Conservation (phyloP, 352 stramenopile genomes). For the Phytophthora fragariaefolia region DNA sequence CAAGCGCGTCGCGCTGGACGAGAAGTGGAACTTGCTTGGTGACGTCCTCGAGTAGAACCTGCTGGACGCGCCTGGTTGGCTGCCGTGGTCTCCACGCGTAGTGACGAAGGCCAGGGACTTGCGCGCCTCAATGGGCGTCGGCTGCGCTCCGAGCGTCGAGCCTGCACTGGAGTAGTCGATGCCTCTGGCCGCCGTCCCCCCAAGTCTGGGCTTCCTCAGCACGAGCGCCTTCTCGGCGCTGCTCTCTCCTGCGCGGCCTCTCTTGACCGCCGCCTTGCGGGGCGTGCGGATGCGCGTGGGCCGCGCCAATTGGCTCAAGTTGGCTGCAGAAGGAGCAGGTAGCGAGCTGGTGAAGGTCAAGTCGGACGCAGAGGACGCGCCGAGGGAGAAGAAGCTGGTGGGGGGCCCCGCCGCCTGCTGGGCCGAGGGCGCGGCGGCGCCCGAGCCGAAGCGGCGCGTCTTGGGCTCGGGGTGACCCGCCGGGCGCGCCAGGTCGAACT, state of each 20-base stretch:
- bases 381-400: conserved; percentile 27
- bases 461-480: conserved; percentile 16
- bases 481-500: conserved; percentile 49
- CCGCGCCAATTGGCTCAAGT: conserved; percentile 52
- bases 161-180: conserved; percentile 27
- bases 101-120: conserved; percentile 32
- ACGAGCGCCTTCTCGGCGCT: conserved; percentile 59
- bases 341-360: conserved; percentile 38
- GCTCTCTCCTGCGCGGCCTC: conserved; percentile 49
- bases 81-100: conserved; percentile 17
- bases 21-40: conserved; percentile 63
- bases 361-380: background rate
- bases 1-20: conserved; percentile 43
- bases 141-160: conserved; percentile 14
- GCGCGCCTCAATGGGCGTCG: conserved; percentile 11
- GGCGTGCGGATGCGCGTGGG: conserved; percentile 56
- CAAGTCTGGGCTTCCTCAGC: conserved; percentile 63
- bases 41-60: conserved; percentile 41
- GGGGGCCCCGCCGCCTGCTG: conserved; percentile 12
- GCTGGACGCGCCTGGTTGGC: conserved; percentile 6
- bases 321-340: conserved; percentile 29
- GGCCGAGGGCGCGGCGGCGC: background rate
- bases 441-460: conserved; percentile 13
- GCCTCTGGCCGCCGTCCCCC: conserved; percentile 22
- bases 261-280: conserved; percentile 67